Conservation (phyloP, 805 yeast species). For the Ogataea nitratoaversa region DNA sequence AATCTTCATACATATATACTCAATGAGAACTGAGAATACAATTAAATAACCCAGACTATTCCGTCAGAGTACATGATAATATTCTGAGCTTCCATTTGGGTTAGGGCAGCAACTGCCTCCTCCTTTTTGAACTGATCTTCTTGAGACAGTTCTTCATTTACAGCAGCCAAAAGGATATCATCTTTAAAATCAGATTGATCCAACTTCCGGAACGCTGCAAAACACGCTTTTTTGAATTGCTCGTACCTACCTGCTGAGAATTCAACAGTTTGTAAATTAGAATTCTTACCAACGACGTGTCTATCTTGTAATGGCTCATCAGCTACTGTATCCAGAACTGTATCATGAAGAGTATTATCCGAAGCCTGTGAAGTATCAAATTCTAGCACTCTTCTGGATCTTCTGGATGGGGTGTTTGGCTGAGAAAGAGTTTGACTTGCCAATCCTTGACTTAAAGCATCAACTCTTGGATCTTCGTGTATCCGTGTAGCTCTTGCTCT, state of each 20-base stretch:
- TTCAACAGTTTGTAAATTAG: constrained; percentile 24
- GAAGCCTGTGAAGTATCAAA: neutral
- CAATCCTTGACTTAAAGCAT: constrained; percentile 21
- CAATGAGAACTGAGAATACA: no score
- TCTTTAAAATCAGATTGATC: constrained; percentile 35
- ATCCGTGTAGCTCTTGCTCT: constrained; percentile 17
- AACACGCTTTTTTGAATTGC: constrained; percentile 43
- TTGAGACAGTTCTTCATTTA: constrained; percentile 31
- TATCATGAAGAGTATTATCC: constrained; percentile 5
- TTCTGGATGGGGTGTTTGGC: constrained; percentile 1
- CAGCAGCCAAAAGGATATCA: constrained; percentile 18
- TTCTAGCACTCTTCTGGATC: constrained; percentile 1
- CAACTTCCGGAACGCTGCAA: constrained; percentile 37
- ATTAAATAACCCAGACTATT: constrained; percentile 41
- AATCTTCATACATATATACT: no score
- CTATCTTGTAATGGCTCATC: constrained; percentile 11
- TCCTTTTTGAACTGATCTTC: constrained; percentile 43
- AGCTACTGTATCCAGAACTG: constrained; percentile 1
- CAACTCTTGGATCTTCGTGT: constrained; percentile 26
- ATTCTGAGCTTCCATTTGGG: constrained; percentile 39
- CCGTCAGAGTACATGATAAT: constrained; percentile 46
- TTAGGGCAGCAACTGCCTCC: constrained; percentile 43
- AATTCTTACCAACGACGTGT: constrained; percentile 16
- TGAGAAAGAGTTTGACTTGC: constrained; percentile 19
- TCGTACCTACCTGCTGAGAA: constrained; percentile 49